These are phyloP conservation scores for Yarrowia keelungensis DNA, from an alignment of 805 yeast species.

Conservation along the genomic window DNA sequence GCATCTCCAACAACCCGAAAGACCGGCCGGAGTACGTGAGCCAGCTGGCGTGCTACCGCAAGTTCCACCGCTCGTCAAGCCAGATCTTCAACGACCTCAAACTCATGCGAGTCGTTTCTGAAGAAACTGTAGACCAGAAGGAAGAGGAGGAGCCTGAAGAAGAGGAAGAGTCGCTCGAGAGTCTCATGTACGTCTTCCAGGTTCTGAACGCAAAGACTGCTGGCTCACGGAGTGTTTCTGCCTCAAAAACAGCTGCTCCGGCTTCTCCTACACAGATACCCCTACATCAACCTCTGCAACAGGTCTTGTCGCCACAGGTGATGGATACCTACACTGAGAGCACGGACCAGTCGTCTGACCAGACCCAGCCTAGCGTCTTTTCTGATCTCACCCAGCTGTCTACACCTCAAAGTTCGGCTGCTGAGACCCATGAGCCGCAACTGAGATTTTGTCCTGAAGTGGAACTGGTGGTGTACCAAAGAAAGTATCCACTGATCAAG, in stretches of 20 bases:
- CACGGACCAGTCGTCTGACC: conserved; percentile 19
- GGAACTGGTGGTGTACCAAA: conserved; percentile 17
- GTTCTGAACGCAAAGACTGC: background rate
- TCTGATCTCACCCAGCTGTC: conserved; percentile 8
- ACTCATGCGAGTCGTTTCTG: conserved; percentile 9
- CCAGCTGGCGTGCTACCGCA: conserved; percentile 32
- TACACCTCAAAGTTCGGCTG: conserved; percentile 8
- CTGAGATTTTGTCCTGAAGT: conserved; percentile 32
- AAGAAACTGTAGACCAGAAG: background rate
- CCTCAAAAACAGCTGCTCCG: background rate
- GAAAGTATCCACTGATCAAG: conserved; percentile 17
- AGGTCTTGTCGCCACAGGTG: conserved; percentile 11
- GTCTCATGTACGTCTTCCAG: conserved; percentile 25
- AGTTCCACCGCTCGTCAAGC: conserved; percentile 23
- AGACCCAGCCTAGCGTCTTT: conserved; percentile 10
- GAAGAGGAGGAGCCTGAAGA: background rate
- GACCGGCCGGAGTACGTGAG: conserved; percentile 15
- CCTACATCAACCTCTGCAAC: background rate
- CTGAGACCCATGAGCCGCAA: conserved; percentile 14
- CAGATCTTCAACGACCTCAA: conserved; percentile 25
- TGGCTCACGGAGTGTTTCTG: background rate
- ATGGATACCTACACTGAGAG: conserved; percentile 21
- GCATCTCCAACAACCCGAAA: conserved; percentile 16
- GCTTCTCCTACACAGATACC: background rate
- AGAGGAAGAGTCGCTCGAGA: conserved; percentile 18